Percentiles rank a stretch among this genome's conserved stretches.
phyloP scores from a whole-genome alignment of 768 basidiomycete species.

The Boletus subparvulus region DNA sequence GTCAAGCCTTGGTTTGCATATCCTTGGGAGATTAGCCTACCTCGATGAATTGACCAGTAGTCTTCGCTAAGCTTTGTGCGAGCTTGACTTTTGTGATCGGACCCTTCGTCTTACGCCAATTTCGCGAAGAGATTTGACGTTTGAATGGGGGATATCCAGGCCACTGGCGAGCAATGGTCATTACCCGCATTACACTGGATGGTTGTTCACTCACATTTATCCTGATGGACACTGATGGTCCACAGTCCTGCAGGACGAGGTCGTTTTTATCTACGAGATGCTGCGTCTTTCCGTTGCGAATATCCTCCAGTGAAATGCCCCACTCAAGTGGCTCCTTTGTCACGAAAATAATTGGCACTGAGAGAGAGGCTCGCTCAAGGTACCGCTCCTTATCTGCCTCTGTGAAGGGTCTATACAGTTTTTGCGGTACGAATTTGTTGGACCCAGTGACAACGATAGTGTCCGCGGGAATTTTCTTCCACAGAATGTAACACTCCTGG shows the following conservation, averaged over 20 bases:
- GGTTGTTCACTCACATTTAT: slow-evolving; percentile 48
- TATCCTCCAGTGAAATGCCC: slow-evolving; percentile 62
- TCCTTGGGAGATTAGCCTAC: slow-evolving; percentile 35
- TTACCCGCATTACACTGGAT: not conserved
- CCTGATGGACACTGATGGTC: slow-evolving; percentile 71
- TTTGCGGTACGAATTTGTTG: slow-evolving; percentile 60
- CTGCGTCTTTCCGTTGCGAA: slow-evolving; percentile 53
- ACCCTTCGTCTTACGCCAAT: slow-evolving; percentile 69
- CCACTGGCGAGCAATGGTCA: slow-evolving; percentile 47
- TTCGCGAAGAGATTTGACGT: slow-evolving; percentile 70
- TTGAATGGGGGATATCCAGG: slow-evolving; percentile 75
- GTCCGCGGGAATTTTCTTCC: slow-evolving; percentile 9
- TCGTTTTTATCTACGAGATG: slow-evolving; percentile 55
- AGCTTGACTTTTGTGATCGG: slow-evolving; percentile 71
- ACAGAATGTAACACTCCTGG: slow-evolving; percentile 13
- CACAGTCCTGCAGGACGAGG: slow-evolving; percentile 61
- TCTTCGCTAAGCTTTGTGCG: slow-evolving; percentile 69
- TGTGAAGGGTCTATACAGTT: slow-evolving; percentile 68
- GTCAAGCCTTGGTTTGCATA: not conserved
- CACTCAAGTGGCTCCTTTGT: slow-evolving; percentile 51
- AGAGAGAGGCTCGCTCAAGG: slow-evolving; percentile 63
- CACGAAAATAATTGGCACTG: slow-evolving; percentile 60
- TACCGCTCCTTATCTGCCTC: slow-evolving; percentile 70
- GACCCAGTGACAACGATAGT: slow-evolving; percentile 28
- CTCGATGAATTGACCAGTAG: slow-evolving; percentile 61